Base-by-base conservation (phyloP, 2,329 filamentous ascomycete species). In the Paecilomyces variotii region DNA sequence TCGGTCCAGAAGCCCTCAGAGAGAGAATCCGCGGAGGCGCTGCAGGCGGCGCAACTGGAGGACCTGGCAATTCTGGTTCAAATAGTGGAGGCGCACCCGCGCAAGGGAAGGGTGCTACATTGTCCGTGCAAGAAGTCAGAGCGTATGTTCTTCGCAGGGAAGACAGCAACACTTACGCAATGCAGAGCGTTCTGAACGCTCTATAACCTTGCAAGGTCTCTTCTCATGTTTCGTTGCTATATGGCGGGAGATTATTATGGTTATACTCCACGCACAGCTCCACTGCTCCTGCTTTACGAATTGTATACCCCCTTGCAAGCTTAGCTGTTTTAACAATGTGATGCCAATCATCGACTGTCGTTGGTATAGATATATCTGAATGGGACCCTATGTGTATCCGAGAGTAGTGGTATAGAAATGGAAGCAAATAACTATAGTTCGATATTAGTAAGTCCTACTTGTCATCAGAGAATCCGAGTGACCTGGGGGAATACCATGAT, bases 71-170 rank as follows among this genome's bases (percentile, higher is more conserved):
- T 60, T 27, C 63, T 35, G 63, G 64, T 14, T 54, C 61, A n/a
- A 59, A 64, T 14, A 60, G 65, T 27, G 65, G 64, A 14, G 64
- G 65, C n/a, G 64, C 65, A 7, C 72, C 74, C 84, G 68, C 80
- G 77, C 63, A 65, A 60, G 67, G 57, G 61, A 89, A 86, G 78
- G 80, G 84, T 26, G 87, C 90, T 69, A 45, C 69, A 25, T 65
- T 77, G 19, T 72, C 69, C 55, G 69, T 72, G 56, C 71, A 74
- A 56, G 75, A 77, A 59, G 87, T 97, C 71, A 87, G 89, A 76
- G 86, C 87, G 1, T 97, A 93, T 81, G 87, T 97, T 60, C 81
- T 90, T 71, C 87, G 85, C 75, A 82, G 93, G 61, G 93, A 97
- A 71, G 93, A 97, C 76, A 88, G 87, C 28, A 84, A 85, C 61